Percentiles rank a stretch among this genome's conserved stretches.
Evolutionary conservation across 306 rosid genomes (phyloP).

Genomic region (Lathyrus tuberosus): DNA sequence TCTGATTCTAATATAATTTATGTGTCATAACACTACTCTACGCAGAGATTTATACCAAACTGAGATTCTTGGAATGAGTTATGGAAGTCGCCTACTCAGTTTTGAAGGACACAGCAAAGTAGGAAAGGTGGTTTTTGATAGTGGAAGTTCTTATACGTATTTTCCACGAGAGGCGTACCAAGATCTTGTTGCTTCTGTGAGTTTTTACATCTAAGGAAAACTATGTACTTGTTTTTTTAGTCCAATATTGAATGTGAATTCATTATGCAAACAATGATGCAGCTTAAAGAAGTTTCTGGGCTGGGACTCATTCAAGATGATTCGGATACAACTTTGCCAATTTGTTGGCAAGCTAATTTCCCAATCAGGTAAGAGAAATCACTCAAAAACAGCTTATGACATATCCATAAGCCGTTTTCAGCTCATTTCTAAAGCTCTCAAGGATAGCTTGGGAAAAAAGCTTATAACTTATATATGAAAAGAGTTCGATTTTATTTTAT

Average conservation of each 20-base stretch:
- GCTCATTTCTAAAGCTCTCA: neutral
- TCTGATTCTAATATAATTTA: conserved; percentile 24
- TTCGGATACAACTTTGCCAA: conserved; percentile 65
- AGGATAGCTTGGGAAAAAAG: neutral
- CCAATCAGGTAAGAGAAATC: conserved; percentile 53
- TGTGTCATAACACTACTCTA: conserved; percentile 27
- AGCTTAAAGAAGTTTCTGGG: conserved; percentile 68
- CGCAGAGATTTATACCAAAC: conserved; percentile 68
- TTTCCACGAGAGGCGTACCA: conserved; percentile 63
- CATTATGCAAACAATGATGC: conserved; percentile 39
- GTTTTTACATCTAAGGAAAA: conserved; percentile 38
- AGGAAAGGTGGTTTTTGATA: conserved; percentile 66
- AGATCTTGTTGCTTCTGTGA: conserved; percentile 69
- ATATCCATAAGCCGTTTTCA: neutral
- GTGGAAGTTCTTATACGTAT: conserved; percentile 85
- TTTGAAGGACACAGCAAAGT: conserved; percentile 49
- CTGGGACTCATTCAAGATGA: conserved; percentile 56
- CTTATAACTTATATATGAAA: neutral
- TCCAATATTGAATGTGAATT: conserved; percentile 19
- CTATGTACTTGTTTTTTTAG: conserved; percentile 10
- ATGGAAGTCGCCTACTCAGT: conserved; percentile 60
- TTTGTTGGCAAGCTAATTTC: conserved; percentile 71
- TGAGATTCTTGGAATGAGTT: conserved; percentile 54
- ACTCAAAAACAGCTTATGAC: neutral
- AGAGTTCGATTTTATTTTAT: neutral